Evolutionary conservation across 371 early-diverging fungal species (phyloP), one percentile per base, ranked within the genome.

Genomic region (Mucor circinelloides): DNA sequence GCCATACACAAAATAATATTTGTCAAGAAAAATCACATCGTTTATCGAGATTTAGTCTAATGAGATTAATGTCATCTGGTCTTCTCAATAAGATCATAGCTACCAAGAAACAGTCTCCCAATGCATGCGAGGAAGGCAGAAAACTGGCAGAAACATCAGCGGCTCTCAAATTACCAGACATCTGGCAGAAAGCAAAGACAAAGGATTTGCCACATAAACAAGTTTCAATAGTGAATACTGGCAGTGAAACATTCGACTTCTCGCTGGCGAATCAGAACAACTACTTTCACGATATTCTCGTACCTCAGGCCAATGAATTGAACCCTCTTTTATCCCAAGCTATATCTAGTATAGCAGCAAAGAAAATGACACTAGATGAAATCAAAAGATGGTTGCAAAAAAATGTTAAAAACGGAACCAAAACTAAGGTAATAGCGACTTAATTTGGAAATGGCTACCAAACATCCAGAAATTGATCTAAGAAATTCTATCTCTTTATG

Each of bases 121-220:
- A 21, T 52, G 23, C 23, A 25, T 52, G 12, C 27, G 23, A 27
- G 23, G 27, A 52, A 12, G 15, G 52, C 52, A 27, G 12, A 27
- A 52, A 27, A 52, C 2, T 10, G 52, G 25, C 13, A 52, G 6
- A 27, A 12, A 15, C 52, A 15, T 52, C 27, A 3, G 25, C 15
- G 13, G 52, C 3, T 52, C 10, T 27, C 15, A 12, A 62, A 34
- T 62, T 62, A 50, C 62, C 62, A 50, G 36, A 62, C 23, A 50
- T 62, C 7, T 62, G 48, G 48, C 48, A 25, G 28, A 38, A 25
- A 44, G 13, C 36, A 34, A 42, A 42, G 2, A 23, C 21, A 6
- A 28, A 25, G 15, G n/a, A 28, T 27, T n/a, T 28, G 60, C 27
- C 19, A 25, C 23, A 56, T 13, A 7, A 27, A 8, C 46, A 46